Percentiles rank a stretch among this genome's conserved stretches.
Conservation (phyloP, 306 rosid species). For the Inga laurina region DNA sequence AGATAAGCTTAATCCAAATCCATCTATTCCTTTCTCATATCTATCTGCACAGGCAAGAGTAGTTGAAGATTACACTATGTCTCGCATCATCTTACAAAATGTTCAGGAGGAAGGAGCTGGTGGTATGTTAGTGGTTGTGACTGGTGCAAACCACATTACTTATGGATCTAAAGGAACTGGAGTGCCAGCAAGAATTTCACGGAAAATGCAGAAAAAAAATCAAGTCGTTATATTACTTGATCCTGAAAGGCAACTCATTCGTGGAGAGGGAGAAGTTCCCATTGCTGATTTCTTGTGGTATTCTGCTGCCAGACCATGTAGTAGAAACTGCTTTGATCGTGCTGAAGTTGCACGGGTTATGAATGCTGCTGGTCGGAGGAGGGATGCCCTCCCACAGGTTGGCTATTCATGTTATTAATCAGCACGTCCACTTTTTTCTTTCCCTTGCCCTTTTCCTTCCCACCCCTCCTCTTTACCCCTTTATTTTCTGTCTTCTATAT, state of each 20-base stretch:
- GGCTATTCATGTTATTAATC: constrained; percentile 3
- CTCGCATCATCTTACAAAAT: constrained; percentile 66
- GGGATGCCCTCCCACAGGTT: constrained; percentile 99
- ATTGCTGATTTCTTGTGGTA: constrained; percentile 97
- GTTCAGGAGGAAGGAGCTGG: constrained; percentile 64
- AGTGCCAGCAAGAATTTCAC: constrained; percentile 88
- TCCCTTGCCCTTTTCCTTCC: constrained; percentile 3
- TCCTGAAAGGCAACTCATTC: constrained; percentile 89
- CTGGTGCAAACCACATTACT: constrained; percentile 87
- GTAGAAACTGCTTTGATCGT: constrained; percentile 93
- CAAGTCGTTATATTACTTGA: constrained; percentile 87
- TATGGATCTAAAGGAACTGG: constrained; percentile 94
- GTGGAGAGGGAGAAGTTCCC: constrained; percentile 94
- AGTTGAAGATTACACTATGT: constrained; percentile 86
- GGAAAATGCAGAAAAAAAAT: constrained; percentile 82
- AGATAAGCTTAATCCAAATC: constrained; percentile 55
- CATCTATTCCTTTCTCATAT: constrained; percentile 74
- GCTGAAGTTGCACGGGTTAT: constrained; percentile 97
- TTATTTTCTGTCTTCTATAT: constrained; percentile 29
- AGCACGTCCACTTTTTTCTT: constrained; percentile 1
- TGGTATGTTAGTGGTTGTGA: constrained; percentile 83
- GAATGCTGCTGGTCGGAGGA: constrained; percentile 94
- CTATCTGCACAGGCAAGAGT: constrained; percentile 91
- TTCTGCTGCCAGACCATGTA: constrained; percentile 93
- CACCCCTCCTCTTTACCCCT: constrained; percentile 1